A percentile compares a stretch with the other conserved stretches of the same genome.
Conservation (phyloP, 345 rosid species). For the Eucalyptus curtisii region DNA sequence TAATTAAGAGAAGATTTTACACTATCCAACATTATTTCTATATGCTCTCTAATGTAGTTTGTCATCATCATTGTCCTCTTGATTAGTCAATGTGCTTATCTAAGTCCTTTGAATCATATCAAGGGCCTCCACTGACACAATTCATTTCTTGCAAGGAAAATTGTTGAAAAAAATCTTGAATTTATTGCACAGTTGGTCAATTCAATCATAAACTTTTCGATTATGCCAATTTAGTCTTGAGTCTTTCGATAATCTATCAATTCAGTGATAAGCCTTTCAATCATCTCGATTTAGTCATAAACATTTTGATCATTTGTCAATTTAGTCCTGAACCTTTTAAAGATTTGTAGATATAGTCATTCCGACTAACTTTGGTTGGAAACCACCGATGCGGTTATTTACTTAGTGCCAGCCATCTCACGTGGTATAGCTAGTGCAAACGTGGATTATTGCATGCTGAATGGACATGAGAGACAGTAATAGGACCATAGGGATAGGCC, state of each 20-base stretch:
- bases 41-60: neutral
- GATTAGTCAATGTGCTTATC: neutral
- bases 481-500: no score
- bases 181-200: rapidly evolving
- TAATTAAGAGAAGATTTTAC: neutral
- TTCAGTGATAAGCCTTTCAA: neutral
- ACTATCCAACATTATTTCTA: neutral
- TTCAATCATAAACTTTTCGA: neutral
- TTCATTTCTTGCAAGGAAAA: neutral
- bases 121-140: neutral
- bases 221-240: neutral
- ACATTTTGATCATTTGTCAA: no score
- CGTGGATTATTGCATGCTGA: no score
- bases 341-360: no score
- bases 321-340: no score
- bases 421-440: rapidly evolving
- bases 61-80: neutral
- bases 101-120: neutral
- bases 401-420: no score
- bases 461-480: no score
- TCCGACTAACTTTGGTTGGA: no score
- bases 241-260: no score
- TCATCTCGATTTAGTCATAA: rapidly evolving
- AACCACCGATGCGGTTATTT: rapidly evolving
- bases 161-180: neutral